phyloP scores from a whole-genome alignment of 805 yeast species.

The Yamadazyma laniorum region DNA sequence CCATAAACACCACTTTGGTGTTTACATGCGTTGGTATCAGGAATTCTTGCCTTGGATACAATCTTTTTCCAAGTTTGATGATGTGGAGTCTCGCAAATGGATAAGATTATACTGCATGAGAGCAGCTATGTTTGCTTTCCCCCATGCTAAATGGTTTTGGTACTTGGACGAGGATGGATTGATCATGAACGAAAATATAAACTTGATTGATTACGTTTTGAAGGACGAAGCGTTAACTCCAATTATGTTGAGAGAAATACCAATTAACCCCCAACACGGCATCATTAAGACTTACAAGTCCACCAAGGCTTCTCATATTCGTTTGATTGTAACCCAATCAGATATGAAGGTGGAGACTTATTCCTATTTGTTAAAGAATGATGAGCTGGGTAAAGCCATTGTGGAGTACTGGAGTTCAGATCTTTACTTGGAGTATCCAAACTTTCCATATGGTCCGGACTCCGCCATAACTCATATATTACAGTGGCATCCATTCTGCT shows the following conservation, averaged over 20 bases:
- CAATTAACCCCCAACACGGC: constrained; percentile 69
- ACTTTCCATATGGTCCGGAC: constrained; percentile 57
- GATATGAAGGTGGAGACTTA: constrained; percentile 60
- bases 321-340: constrained; percentile 69
- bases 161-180: constrained; percentile 76
- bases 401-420: constrained; percentile 81
- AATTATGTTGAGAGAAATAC: constrained; percentile 64
- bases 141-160: constrained; percentile 89
- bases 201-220: constrained; percentile 59
- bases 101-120: constrained; percentile 61
- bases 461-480: constrained; percentile 80
- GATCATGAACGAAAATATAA: constrained; percentile 67
- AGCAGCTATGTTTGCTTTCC: constrained; percentile 93
- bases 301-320: constrained; percentile 51
- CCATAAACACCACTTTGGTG: constrained; percentile 73
- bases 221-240: constrained; percentile 60
- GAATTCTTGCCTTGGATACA: constrained; percentile 70
- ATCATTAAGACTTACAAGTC: constrained; percentile 66
- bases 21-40: constrained; percentile 80
- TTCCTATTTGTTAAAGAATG: constrained; percentile 71
- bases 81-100: constrained; percentile 55
- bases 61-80: constrained; percentile 38
- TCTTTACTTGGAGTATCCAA: constrained; percentile 62
- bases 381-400: constrained; percentile 60
- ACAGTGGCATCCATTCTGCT: constrained; percentile 90